Conservation (phyloP, 2,329 filamentous ascomycete species). For the Tolypocladium nubicola region DNA sequence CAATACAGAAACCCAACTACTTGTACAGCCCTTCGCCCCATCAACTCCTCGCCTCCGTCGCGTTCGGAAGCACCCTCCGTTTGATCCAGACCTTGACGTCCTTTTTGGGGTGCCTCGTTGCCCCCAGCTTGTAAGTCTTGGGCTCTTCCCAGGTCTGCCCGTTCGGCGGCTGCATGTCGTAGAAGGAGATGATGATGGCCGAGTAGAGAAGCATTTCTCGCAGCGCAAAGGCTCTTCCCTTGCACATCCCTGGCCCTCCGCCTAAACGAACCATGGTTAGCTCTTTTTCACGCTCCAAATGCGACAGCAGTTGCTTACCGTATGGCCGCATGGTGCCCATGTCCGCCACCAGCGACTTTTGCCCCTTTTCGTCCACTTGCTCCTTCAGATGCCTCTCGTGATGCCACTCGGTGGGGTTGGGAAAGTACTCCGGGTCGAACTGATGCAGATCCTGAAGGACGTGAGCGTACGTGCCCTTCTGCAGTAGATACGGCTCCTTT, state of each 20-base stretch:
- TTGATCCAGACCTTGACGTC: slow-evolving; percentile 22
- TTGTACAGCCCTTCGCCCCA: not conserved
- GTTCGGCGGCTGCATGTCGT: slow-evolving; percentile 21
- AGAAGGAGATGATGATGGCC: slow-evolving; percentile 23
- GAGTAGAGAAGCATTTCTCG: slow-evolving; percentile 24
- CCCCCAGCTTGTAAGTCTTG: slow-evolving; percentile 12
- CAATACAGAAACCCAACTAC: not conserved
- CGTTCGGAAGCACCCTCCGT: slow-evolving; percentile 10
- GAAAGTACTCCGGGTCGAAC: slow-evolving; percentile 20
- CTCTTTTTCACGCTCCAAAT: not conserved
- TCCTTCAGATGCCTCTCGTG: slow-evolving; percentile 21
- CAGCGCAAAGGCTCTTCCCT: slow-evolving; percentile 19
- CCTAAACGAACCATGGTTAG: slow-evolving; percentile 10
- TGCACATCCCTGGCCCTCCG: slow-evolving; percentile 19
- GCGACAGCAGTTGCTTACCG: slow-evolving; percentile 13
- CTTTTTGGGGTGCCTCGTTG: slow-evolving; percentile 14
- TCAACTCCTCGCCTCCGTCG: not conserved
- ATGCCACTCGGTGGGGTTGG: slow-evolving; percentile 24
- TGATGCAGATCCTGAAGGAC: slow-evolving; percentile 22
- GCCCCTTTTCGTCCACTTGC: slow-evolving; percentile 11
- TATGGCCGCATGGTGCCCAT: slow-evolving; percentile 19
- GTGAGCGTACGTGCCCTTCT: slow-evolving; percentile 24
- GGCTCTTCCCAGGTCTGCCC: slow-evolving; percentile 16
- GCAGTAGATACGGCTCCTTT: slow-evolving; percentile 16
- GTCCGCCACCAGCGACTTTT: slow-evolving; percentile 9